Evolutionary conservation across 352 stramenopile genomes (phyloP), one percentile per base, ranked within the genome.

Genomic region (Pythium aphanidermatum): DNA sequence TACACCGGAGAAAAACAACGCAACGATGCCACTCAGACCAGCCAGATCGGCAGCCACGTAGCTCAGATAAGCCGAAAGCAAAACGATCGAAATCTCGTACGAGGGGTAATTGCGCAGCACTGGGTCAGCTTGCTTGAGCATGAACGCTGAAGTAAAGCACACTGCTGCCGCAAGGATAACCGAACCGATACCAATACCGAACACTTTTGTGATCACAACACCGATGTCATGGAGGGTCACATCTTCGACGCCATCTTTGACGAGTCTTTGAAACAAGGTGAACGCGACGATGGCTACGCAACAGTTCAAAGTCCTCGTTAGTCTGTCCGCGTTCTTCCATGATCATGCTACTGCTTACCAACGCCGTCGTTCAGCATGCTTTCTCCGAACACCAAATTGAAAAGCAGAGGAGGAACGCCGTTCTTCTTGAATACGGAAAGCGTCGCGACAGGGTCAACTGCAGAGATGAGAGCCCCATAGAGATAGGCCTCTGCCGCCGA

Each of bases 321-420:
- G n/a, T n/a, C n/a, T n/a, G n/a, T n/a, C n/a, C n/a, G n/a, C n/a
- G n/a, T n/a, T n/a, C n/a, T n/a, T n/a, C n/a, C n/a, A n/a, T n/a
- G n/a, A n/a, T n/a, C n/a, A n/a, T n/a, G n/a, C n/a, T n/a, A n/a
- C n/a, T n/a, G 69, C 44, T 76, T 68, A 68, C 75, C 81, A 24
- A 98, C 85, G 41, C 87, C 91, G 54, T 98, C 94, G 51, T 98
- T 98, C 4, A 98, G 72, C 56, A 97, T 89, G 44, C 78, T 96
- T 65, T 98, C 94, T 28, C 94, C 94, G 66, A 98, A 98, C 0
- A 97, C 88, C 36, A 98, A 70, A 56, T 97, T 98, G 58, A 98
- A 98, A 5, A 98, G 63, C 19, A 93, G 68, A 13, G 88, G 74
- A 32, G 80, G 80, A 3, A 78, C 80, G 29, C 78, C 74, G 36